Base-by-base conservation (phyloP, 2,329 filamentous ascomycete species). In the Thelonectria discophora region DNA sequence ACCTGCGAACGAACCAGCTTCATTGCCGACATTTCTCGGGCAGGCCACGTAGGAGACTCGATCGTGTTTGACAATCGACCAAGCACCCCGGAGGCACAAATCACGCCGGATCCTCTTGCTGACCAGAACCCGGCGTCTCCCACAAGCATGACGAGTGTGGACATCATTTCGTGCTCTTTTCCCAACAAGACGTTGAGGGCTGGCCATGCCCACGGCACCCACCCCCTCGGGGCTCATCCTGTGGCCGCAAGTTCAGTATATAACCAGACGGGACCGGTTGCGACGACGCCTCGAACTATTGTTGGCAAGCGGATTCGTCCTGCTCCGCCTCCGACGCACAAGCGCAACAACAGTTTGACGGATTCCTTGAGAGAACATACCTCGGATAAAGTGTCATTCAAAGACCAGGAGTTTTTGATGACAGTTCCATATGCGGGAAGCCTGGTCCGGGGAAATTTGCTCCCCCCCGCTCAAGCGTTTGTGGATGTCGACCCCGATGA, bases 281-380 rank as follows among this genome's bases (percentile, higher is more conserved):
- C 87, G 5, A 81, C 81, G 10, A 88, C 86, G 3, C 87, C 87
- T 4, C 84, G 83, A 57, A 78, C 85, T 1, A 76, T 89, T 2
- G 80, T 82, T 11, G 86, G 85, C 57, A 89, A 89, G 72, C 82
- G 85, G 15, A 81, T 86, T 8, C 84, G 87, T 15, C 83, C 87
- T 18, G 76, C 78, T 10, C 83, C n/a, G n/a, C n/a, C 85, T 64
- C 75, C 80, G 17, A 48, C 69, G 3, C 93, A 97, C 77, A 94
- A 93, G 76, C 88, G 93, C 20, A 97, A 92, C 72, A 93, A 90
- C 51, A 97, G 94, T 74, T 90, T 95, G 69, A 92, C 91, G 0
- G 92, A 97, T 77, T 94, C 94, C 1, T 76, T 94, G 53, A 83
- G 93, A 68, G 91, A 95, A 76, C 89, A 79, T 77, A 86, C 75